A percentile compares a stretch with the other conserved stretches of the same genome.
Conservation (phyloP, 805 yeast genomes). For the Candida qinlingensis region DNA sequence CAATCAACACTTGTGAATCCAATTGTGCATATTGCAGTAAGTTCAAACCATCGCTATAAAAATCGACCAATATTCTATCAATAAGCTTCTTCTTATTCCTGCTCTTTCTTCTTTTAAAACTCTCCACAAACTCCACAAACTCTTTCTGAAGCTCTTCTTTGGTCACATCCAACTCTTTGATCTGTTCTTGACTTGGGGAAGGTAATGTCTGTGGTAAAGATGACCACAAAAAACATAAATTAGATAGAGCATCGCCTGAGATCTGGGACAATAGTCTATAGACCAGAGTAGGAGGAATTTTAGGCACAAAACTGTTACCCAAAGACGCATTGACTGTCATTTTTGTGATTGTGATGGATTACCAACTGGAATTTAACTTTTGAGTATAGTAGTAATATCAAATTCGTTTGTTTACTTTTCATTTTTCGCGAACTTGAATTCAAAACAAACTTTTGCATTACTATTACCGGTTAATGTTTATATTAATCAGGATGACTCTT, state of each 20-base stretch:
- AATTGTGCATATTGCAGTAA: constrained; percentile 64
- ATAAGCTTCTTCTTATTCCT: constrained; percentile 15
- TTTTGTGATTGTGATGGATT: neutral
- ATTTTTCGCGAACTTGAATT: too few relatives aligned
- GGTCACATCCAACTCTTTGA: constrained; percentile 7
- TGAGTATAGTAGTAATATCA: neutral
- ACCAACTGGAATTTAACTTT: neutral
- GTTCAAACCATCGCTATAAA: constrained; percentile 55
- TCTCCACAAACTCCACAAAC: neutral
- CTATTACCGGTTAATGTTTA: too few relatives aligned
- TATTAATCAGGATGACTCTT: too few relatives aligned
- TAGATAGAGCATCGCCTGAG: constrained; percentile 16
- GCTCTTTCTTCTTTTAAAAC: neutral
- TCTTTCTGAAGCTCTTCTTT: constrained; percentile 8
- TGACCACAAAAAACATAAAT: constrained; percentile 22
- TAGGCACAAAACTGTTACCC: constrained; percentile 20
- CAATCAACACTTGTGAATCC: constrained; percentile 61
- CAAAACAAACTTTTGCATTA: too few relatives aligned
- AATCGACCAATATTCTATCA: constrained; percentile 22
- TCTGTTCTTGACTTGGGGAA: constrained; percentile 7
- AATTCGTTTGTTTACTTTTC: neutral
- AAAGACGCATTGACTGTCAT: constrained; percentile 10
- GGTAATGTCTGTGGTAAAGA: constrained; percentile 19
- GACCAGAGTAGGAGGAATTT: constrained; percentile 10
- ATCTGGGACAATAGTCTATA: constrained; percentile 15